Base-by-base conservation (phyloP, 345 rosid genomes). In the Sisymbrium irio region DNA sequence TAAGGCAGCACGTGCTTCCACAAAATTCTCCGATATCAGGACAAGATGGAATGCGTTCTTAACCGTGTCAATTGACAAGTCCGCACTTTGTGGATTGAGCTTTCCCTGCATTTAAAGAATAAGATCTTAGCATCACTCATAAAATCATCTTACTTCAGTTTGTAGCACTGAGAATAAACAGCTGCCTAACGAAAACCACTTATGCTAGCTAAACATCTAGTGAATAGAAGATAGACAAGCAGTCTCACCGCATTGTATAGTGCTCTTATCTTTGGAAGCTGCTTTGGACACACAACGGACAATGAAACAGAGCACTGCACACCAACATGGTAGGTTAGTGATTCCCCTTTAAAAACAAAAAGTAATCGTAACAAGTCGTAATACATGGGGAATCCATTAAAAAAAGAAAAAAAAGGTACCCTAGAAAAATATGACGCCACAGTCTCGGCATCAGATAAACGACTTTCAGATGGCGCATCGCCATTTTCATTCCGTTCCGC, bases 1-100 rank as follows among this genome's bases (percentile, higher is more conserved):
- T 72, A 95, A 84, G 81, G 97, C 90, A 77, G 90, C 83, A 76
- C 89, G 84, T 51, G 98, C 99, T 85, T 91, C 98, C 85, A 87
- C 80, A 81, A 95, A 95, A 67, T 81, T 87, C 67, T 90, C 97
- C 13, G 99, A 87, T 78, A 95, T 88, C 41, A 95, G 82, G 74
- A 89, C 84, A 81, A 95, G 98, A 82, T 78, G 87, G 54, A 87
- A 91, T 60, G 96, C 75, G 67, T 87, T 92, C 83, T 86, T 88
- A 54, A 67, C 74, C 44, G 77, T 79, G 80, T 92, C 96, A 73
- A 90, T 71, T 15, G 84, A 77, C 76, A 92, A 87, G 82, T 95
- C 99, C 20, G 74, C 83, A 60, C 82, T 81, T 77, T 85, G 82
- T 33, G 84, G 80, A 72, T 79, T 87, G 79, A 84, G 85, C 76